Percentiles rank a stretch among this genome's conserved stretches.
These are phyloP conservation scores for Telopea speciosissima DNA, from an alignment of 177 flowering plant species.

Conservation along the genomic window DNA sequence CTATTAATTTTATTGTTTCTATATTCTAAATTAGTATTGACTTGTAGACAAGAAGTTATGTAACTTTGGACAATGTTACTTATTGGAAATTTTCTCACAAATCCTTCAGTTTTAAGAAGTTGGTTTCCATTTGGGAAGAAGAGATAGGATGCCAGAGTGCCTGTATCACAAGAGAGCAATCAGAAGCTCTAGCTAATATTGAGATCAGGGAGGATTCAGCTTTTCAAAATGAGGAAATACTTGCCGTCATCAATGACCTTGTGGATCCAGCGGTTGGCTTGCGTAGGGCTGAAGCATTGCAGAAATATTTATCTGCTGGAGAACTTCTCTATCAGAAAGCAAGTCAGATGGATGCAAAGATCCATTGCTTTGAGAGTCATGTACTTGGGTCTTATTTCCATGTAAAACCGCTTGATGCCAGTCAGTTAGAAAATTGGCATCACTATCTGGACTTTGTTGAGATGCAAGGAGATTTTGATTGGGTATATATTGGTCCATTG, in stretches of 20 bases:
- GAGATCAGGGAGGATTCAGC: conserved; percentile 12
- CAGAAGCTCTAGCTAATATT: conserved; percentile 20
- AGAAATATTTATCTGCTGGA: conserved; percentile 51
- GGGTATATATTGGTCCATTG: conserved; percentile 41
- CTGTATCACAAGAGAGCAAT: conserved; percentile 17
- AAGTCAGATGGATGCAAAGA: conserved; percentile 39
- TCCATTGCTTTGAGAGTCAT: conserved; percentile 50
- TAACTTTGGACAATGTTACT: background rate
- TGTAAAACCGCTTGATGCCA: conserved; percentile 59
- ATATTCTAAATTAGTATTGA: background rate
- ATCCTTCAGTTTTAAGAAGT: conserved; percentile 57
- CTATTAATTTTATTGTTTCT: background rate
- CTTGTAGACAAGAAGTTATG: background rate
- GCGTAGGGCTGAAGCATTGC: conserved; percentile 32
- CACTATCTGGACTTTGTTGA: conserved; percentile 75
- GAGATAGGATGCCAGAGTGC: conserved; percentile 28
- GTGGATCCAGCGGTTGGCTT: conserved; percentile 33
- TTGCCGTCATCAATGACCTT: conserved; percentile 41
- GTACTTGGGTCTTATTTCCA: conserved; percentile 73
- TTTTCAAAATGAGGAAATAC: conserved; percentile 38
- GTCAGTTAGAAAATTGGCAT: conserved; percentile 85
- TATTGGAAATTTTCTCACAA: background rate
- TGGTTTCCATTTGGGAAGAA: conserved; percentile 47
- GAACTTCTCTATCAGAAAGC: conserved; percentile 52
- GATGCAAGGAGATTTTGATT: conserved; percentile 76